phyloP scores from a whole-genome alignment of 1,284 basidiomycete species.

The Boletus smithii region DNA sequence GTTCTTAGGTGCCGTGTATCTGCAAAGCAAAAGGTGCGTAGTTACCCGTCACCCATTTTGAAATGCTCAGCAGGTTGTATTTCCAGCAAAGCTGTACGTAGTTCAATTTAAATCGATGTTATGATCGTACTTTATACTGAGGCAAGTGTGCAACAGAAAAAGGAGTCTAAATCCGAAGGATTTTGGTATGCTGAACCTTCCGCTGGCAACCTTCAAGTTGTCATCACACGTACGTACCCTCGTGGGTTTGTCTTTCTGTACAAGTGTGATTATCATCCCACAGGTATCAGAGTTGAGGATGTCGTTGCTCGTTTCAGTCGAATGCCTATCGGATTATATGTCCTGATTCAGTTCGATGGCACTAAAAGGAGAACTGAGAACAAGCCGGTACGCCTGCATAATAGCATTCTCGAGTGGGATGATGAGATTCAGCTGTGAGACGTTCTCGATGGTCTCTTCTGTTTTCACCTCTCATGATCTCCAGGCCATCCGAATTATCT shows the following conservation, averaged over 20 bases:
- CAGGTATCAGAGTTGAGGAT: slow-evolving; percentile 12
- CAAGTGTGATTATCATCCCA: neutral
- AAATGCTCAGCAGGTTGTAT: neutral
- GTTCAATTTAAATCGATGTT: no score
- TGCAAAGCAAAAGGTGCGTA: neutral
- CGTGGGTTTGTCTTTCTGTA: neutral
- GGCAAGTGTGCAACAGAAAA: no score
- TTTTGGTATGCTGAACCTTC: no score
- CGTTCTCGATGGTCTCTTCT: neutral
- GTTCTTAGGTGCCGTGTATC: neutral
- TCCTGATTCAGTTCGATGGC: slow-evolving; percentile 3
- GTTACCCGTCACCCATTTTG: neutral
- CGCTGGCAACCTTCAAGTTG: neutral
- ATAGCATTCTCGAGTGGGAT: slow-evolving; percentile 13
- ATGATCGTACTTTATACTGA: no score
- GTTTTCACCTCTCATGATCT: neutral
- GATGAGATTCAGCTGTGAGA: slow-evolving; percentile 13
- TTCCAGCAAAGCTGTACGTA: no score
- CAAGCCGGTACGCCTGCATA: slow-evolving; percentile 3
- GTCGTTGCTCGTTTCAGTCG: slow-evolving; percentile 1
- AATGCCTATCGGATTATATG: slow-evolving; percentile 18
- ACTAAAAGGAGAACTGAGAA: slow-evolving; percentile 4
- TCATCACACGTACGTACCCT: slow-evolving; percentile 3
- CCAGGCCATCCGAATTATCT: slow-evolving; percentile 10
- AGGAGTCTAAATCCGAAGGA: no score